Base-by-base conservation (phyloP, 768 basidiomycete species). In the Calocera viscosa region DNA sequence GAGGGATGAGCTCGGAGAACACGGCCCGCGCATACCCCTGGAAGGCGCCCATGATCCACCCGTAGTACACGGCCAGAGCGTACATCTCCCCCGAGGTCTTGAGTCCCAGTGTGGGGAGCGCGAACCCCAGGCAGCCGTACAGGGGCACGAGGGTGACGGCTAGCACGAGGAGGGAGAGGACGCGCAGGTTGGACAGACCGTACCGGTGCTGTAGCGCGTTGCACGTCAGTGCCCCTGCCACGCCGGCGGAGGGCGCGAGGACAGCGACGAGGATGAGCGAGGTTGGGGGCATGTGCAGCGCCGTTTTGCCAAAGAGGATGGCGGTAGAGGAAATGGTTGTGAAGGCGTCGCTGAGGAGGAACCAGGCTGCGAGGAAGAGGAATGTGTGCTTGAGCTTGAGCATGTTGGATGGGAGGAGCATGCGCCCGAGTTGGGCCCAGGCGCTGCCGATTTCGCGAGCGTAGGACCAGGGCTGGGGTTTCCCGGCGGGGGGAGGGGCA, bases 281-380 rank as follows among this genome's bases (percentile, higher is more conserved):
- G 0, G 88, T 85, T 0, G 94, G 74, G 0, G 83, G 77, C 88
- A 99, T 91, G 72, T 86, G 80, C 19, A 97, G 82, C 0, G 87
- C 81, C 0, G 94, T 95, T 74, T 95, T 96, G 0, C 86, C 94
- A 72, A 95, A 97, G 0, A 99, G 82, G 66, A 97, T 83, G 0
- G 95, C 91, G 0, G 91, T 92, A 0, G 90, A 90, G 0, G 92
- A 93, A 53, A 96, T 88, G 0, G 94, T 96, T 1, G 94, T 91
- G 76, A 94, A 94, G 1, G 88, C 91, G 72, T 98, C 94, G 0
- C 90, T 91, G 26, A 98, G 83, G 14, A 98, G 81, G 74, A 96
- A 94, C 94, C 94, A 97, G 0, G 95, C 92, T 3, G 86, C 83
- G 47, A 97, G 86, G 72, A 91, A 97, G 70, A 82, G 82, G 80